These are phyloP conservation scores for Colletotrichum gloeosporioides DNA, from an alignment of 2,329 filamentous ascomycete species.

Conservation along the genomic window DNA sequence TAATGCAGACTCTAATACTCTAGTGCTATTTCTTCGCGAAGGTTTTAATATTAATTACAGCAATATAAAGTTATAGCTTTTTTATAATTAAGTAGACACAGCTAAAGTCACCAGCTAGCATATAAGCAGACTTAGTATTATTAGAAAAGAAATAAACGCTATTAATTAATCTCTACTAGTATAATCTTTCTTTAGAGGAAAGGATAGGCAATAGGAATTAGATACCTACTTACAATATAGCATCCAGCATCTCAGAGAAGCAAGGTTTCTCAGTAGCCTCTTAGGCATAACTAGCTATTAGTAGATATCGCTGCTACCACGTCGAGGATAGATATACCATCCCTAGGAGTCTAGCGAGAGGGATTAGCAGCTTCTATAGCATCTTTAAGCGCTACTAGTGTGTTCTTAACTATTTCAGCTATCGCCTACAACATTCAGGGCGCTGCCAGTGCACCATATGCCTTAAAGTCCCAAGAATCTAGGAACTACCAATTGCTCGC, in stretches of 20 bases:
- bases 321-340: not conserved
- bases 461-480: not conserved
- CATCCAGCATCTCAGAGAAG: not conserved
- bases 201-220: too few relatives aligned
- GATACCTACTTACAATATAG: not conserved
- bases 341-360: not conserved
- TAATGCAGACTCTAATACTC: too few relatives aligned
- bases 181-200: too few relatives aligned
- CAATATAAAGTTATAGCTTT: too few relatives aligned
- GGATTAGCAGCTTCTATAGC: not conserved
- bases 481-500: not conserved
- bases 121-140: too few relatives aligned
- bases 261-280: not conserved
- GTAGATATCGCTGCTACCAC: not conserved
- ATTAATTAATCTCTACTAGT: too few relatives aligned
- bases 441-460: not conserved
- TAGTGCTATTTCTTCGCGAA: too few relatives aligned
- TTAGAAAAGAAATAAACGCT: too few relatives aligned
- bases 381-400: not conserved
- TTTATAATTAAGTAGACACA: too few relatives aligned
- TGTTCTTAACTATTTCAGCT: not conserved
- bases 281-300: not conserved
- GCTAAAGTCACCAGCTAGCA: too few relatives aligned
- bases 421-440: not conserved
- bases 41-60: too few relatives aligned